Base-by-base conservation (phyloP, 2,329 filamentous ascomycete species). In the Ceratocystis diversiconidia region DNA sequence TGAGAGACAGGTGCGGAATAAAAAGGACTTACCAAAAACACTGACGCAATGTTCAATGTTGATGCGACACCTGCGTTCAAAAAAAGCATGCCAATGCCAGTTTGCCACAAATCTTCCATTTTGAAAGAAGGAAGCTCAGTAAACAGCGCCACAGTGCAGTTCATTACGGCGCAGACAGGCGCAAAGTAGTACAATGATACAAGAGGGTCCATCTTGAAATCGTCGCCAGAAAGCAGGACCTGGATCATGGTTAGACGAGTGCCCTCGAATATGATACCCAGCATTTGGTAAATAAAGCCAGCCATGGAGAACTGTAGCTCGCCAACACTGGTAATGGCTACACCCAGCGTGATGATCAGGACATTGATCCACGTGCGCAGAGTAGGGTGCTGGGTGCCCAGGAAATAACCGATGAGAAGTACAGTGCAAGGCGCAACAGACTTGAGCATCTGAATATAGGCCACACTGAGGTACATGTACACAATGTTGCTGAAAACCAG, bases 181-280 rank as follows among this genome's bases (percentile, higher is more conserved):
- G 90, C 90, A 73, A 90, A 95, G 79, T 95, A 95, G 80, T 95
- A 95, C 25, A 95, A 82, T 41, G 88, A 90, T 68, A 94, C 89
- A 44, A 95, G 81, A 44, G 90, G 89, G 72, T 94, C 89, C 90
- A 95, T 94, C 79, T 89, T 90, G 77, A 88, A 74, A 57, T 90
- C 88, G 62, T 87, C 82, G 43, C 82, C 85, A 72, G 85, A 89
- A 63, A 95, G 83, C 71, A 95, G 80, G 68, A 87, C 85, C 77
- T 95, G 87, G 66, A 94, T 89, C 88, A 95, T 90, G 76, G 91
- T 86, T 69, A 94, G 79, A 68, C 90, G 86, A 68, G 89, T 81
- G 57, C 90, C 89, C 77, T 95, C 90, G 72, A 92, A 92, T 62
- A 87, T 74, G 70, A 92, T 89, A 69, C 89, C 90, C 67, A 81